These are phyloP conservation scores for Stylosanthes scabra DNA, from an alignment of 331 rosid genomes.

Conservation along the genomic window DNA sequence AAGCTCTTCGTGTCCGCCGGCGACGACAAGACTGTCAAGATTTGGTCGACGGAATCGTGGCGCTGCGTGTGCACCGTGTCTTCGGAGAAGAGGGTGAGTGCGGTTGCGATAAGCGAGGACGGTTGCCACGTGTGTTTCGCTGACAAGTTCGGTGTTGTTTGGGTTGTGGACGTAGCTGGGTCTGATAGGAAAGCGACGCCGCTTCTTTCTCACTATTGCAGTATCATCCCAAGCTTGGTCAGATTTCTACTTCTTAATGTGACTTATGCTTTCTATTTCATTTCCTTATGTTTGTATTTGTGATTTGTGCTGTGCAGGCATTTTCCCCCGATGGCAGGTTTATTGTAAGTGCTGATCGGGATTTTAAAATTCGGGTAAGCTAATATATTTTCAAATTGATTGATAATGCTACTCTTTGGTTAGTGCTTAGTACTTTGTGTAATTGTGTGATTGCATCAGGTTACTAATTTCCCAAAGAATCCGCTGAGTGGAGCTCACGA, in stretches of 20 bases:
- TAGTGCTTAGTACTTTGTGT: not conserved
- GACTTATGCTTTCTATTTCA: not conserved
- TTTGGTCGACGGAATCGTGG: conserved; percentile 89
- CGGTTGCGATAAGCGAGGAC: conserved; percentile 74
- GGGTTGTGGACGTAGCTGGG: conserved; percentile 72
- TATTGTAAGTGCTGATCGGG: conserved; percentile 88
- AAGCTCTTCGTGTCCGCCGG: conserved; percentile 88
- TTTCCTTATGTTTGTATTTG: not conserved
- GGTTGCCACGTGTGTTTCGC: conserved; percentile 82
- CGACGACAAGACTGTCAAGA: conserved; percentile 85
- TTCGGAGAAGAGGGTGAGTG: conserved; percentile 89
- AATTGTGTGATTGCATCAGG: conserved; percentile 51
- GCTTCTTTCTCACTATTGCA: conserved; percentile 90
- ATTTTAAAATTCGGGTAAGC: conserved; percentile 90
- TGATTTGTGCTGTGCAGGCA: conserved; percentile 54
- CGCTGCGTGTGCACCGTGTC: conserved; percentile 70
- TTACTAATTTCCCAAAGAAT: conserved; percentile 68
- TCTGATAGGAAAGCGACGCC: conserved; percentile 62
- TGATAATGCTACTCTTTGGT: conserved; percentile 6
- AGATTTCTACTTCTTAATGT: not conserved
- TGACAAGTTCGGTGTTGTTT: conserved; percentile 92
- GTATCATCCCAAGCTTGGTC: conserved; percentile 93
- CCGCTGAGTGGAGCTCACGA: conserved; percentile 82
- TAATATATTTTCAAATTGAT: conserved; percentile 5
- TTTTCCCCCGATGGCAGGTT: conserved; percentile 78